These are phyloP conservation scores for Phytophthora tentaculata DNA, from an alignment of 352 stramenopile genomes.

Conservation along the genomic window DNA sequence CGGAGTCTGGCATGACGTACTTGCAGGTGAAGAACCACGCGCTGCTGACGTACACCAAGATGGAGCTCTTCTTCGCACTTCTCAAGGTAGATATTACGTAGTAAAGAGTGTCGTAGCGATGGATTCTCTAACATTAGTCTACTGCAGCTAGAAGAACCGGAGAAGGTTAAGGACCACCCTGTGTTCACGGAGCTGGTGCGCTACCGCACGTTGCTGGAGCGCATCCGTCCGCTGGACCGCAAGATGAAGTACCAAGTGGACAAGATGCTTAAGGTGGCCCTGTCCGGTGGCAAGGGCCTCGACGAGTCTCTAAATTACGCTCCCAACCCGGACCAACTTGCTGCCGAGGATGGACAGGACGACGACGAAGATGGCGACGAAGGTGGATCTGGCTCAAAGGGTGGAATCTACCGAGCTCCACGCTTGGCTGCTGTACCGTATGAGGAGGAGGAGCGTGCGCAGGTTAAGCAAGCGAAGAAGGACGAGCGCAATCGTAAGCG, in stretches of 20 bases:
- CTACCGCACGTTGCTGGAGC: slow-evolving; percentile 85
- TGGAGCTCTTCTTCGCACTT: slow-evolving; percentile 86
- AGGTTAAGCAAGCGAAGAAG: slow-evolving; percentile 83
- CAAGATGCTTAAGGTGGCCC: slow-evolving; percentile 90
- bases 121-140: background rate
- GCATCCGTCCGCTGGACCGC: slow-evolving; percentile 82
- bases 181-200: slow-evolving; percentile 89
- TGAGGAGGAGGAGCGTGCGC: slow-evolving; percentile 82
- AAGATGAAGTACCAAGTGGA: slow-evolving; percentile 93
- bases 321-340: slow-evolving; percentile 78
- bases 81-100: slow-evolving; percentile 62
- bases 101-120: background rate
- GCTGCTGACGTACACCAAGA: slow-evolving; percentile 86
- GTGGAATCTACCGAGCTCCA: slow-evolving; percentile 81
- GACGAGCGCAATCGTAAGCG: slow-evolving; percentile 83
- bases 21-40: slow-evolving; percentile 91
- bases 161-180: slow-evolving; percentile 75
- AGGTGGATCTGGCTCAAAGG: slow-evolving; percentile 41
- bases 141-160: slow-evolving; percentile 64
- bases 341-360: slow-evolving; percentile 58
- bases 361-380: slow-evolving; percentile 53
- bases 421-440: slow-evolving; percentile 83
- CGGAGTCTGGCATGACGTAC: slow-evolving; percentile 74
- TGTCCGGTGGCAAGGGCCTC: slow-evolving; percentile 72
- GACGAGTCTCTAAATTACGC: slow-evolving; percentile 84